A percentile compares a stretch with the other conserved stretches of the same genome.
These are phyloP conservation scores for Acorus gramineus DNA, from an alignment of 106 monocot species.

Conservation along the genomic window DNA sequence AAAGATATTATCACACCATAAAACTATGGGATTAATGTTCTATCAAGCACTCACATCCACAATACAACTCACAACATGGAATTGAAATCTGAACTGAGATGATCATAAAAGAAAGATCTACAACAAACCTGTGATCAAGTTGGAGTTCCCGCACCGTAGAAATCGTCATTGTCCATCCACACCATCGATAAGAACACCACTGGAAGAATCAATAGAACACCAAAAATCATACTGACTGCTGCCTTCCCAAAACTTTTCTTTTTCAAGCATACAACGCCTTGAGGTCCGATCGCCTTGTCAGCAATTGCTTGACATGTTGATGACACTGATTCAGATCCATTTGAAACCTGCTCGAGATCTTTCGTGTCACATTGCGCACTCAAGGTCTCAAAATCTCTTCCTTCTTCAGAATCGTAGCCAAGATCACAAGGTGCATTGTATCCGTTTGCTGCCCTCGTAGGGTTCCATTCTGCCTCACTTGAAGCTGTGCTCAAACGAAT, in stretches of 20 bases:
- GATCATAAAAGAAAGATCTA: not conserved
- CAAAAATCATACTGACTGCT: slow-evolving; percentile 13
- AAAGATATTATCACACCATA: too few relatives aligned
- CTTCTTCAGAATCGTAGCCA: not conserved
- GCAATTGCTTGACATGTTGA: slow-evolving; percentile 20
- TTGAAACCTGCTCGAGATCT: slow-evolving; percentile 9
- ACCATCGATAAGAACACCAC: slow-evolving; percentile 12
- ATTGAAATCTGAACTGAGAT: not conserved
- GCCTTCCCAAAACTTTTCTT: slow-evolving; percentile 4
- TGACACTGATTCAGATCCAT: slow-evolving; percentile 54
- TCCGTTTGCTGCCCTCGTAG: slow-evolving; percentile 4
- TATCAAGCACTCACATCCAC: slow-evolving; percentile 4
- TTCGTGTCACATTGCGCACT: not conserved
- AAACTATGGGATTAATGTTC: too few relatives aligned
- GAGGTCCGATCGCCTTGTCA: slow-evolving; percentile 1
- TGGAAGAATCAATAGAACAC: slow-evolving; percentile 20
- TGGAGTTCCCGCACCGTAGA: slow-evolving; percentile 28
- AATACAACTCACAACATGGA: slow-evolving; percentile 46
- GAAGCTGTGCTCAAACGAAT: slow-evolving; percentile 8
- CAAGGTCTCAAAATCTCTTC: not conserved
- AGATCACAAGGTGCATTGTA: slow-evolving; percentile 12
- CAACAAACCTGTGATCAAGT: slow-evolving; percentile 23
- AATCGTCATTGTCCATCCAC: slow-evolving; percentile 20
- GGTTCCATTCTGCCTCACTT: slow-evolving; percentile 6
- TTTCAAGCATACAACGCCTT: not conserved